Evolutionary conservation across 1,139 yeast species (phyloP), one percentile per base, ranked within the genome.

Genomic region (Debaryomycetaceae sp.): DNA sequence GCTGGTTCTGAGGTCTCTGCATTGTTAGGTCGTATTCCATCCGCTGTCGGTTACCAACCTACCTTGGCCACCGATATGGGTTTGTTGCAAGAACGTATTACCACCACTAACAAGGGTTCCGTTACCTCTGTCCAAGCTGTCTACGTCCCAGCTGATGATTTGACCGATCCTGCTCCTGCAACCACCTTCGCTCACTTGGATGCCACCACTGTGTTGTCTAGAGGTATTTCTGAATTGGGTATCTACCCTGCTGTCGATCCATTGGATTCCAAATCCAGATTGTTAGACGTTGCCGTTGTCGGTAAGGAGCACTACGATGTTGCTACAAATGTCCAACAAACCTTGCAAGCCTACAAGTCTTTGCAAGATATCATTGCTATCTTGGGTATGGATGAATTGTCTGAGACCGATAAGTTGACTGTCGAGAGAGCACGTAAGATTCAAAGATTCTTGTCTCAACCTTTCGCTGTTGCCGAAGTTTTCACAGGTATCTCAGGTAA

Each of bases 1-100:
- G 99, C 99, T 72, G 99, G 99, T 89, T 93, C 99, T 59, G 99
- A 93, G 82, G 99, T 93, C 74, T 91, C 98, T 73, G 99, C 99
- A 60, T 84, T 93, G 80, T 83, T 93, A 73, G 99, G 99, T 81
- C 97, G 99, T 88, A 93, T 93, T 75, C 99, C 99, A 74, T 93
- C 99, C 59, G 99, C 99, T 65, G 99, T 93, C 89, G 99, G 99
- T 89, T 93, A 93, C 79, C 99, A 93, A 82, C 99, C 99, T 75
- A 93, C 99, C 63, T 85, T 93, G 79, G 97, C 99, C 81, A 93
- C 99, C 66, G 99, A 93, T 90, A 93, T 93, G 98, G 99, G 99
- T 88, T 85, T 90, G 74, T 84, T 93, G 73, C 99, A 93, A 84
- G 99, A 93, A 83, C 95, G 99, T 84, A 93, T 93, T 78, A 93